phyloP scores from a whole-genome alignment of 768 basidiomycete species.

The Psilocybe cubensis region DNA sequence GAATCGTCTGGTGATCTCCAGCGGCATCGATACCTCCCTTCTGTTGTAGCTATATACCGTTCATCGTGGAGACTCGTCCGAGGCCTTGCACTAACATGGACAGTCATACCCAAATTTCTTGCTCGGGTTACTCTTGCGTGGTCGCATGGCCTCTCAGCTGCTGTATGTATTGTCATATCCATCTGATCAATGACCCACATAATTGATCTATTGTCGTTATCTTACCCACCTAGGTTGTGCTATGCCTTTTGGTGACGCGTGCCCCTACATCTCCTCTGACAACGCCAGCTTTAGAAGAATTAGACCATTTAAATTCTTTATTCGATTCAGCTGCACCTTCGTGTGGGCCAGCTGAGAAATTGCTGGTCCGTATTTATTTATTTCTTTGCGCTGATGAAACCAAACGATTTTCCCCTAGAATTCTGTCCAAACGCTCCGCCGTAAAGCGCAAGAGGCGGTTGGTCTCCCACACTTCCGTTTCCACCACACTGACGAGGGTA shows the following conservation, averaged over 20 bases:
- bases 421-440: constrained; percentile 42
- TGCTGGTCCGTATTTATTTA: constrained; percentile 37
- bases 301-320: constrained; percentile 45
- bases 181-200: not conserved
- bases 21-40: constrained; percentile 66
- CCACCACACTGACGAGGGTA: constrained; percentile 14
- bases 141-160: constrained; percentile 68
- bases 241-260: constrained; percentile 57
- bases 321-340: constrained; percentile 51
- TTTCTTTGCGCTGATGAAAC: not conserved
- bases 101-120: constrained; percentile 41
- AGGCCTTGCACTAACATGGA: constrained; percentile 47
- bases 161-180: constrained; percentile 43
- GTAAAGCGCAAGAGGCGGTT: constrained; percentile 46
- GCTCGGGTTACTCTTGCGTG: constrained; percentile 57
- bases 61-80: constrained; percentile 70
- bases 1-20: constrained; percentile 60
- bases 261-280: constrained; percentile 54
- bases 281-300: constrained; percentile 48
- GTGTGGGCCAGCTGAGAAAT: constrained; percentile 47
- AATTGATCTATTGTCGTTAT: not conserved
- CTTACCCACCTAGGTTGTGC: constrained; percentile 47
- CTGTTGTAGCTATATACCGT: constrained; percentile 73
- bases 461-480: constrained; percentile 26
- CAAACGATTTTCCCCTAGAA: not conserved